Evolutionary conservation across 257 asterid genomes (phyloP).

Genomic region (Linderniella brevidens): DNA sequence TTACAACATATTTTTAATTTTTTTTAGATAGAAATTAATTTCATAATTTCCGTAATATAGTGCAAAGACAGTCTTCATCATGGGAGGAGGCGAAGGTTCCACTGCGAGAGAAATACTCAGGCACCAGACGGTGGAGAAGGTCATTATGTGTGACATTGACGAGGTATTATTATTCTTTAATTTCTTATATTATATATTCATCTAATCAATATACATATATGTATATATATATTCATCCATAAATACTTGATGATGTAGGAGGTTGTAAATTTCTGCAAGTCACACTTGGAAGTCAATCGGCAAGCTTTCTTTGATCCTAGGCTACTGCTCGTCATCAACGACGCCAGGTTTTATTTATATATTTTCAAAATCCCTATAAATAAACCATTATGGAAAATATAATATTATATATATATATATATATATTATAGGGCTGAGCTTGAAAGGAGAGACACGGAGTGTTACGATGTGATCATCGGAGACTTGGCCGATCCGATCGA

Average conservation of each 20-base stretch:
- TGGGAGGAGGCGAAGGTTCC: constrained; percentile 99
- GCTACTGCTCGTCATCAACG: constrained; percentile 76
- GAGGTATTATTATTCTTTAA: constrained; percentile 22
- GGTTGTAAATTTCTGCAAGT: constrained; percentile 78
- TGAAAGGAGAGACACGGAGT: constrained; percentile 59
- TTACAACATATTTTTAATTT: too few species aligned
- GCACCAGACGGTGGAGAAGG: constrained; percentile 63
- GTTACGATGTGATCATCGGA: constrained; percentile 61
- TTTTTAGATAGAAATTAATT: too few species aligned
- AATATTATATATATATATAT: too few species aligned
- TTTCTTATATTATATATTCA: too few species aligned
- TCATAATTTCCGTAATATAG: constrained; percentile 13
- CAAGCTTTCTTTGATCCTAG: constrained; percentile 57
- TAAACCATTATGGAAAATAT: not conserved
- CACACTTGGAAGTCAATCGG: constrained; percentile 63
- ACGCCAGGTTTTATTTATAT: constrained; percentile 48
- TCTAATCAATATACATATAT: too few species aligned
- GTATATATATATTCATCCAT: too few species aligned
- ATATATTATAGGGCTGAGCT: constrained; percentile 37
- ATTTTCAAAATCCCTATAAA: not conserved
- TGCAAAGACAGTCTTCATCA: constrained; percentile 62
- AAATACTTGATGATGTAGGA: constrained; percentile 29
- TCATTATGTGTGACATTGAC: constrained; percentile 95
- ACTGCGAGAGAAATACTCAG: constrained; percentile 88
- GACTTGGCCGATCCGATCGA: constrained; percentile 95